phyloP scores from a whole-genome alignment of 306 rosid genomes.

The Dicorynia guianensis region DNA sequence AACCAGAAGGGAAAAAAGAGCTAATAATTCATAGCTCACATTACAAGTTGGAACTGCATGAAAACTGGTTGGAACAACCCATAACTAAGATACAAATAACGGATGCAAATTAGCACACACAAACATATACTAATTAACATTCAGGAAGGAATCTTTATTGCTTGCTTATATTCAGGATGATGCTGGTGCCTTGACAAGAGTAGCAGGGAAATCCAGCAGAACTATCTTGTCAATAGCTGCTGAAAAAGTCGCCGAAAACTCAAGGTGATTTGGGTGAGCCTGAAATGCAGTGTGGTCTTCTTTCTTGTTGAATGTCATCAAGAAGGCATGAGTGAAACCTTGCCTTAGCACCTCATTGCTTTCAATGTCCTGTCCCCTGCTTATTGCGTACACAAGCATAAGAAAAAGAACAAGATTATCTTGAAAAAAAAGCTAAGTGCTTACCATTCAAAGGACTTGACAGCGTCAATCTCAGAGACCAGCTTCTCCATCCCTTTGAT shows the following conservation, averaged over 20 bases:
- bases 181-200: slow-evolving; percentile 61
- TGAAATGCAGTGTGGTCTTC: slow-evolving; percentile 67
- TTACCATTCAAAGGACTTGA: slow-evolving; percentile 87
- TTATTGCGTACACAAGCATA: too few relatives aligned
- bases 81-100: slow-evolving; percentile 8
- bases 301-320: slow-evolving; percentile 80
- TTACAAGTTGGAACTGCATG: slow-evolving; percentile 36
- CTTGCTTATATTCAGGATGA: slow-evolving; percentile 33
- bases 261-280: slow-evolving; percentile 71
- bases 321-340: slow-evolving; percentile 87
- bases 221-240: slow-evolving; percentile 83
- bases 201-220: slow-evolving; percentile 80
- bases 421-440: neutral
- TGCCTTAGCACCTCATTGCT: slow-evolving; percentile 77
- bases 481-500: slow-evolving; percentile 67
- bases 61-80: slow-evolving; percentile 22
- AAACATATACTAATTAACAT: slow-evolving; percentile 24
- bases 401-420: neutral
- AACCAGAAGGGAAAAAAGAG: slow-evolving; percentile 15
- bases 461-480: slow-evolving; percentile 64
- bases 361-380: slow-evolving; percentile 83
- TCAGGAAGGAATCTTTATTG: slow-evolving; percentile 21
- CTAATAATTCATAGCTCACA: neutral
- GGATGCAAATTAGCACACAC: slow-evolving; percentile 18
- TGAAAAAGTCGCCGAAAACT: slow-evolving; percentile 75